A percentile compares a stretch with the other conserved stretches of the same genome.
Conservation (phyloP, 345 rosid genomes). For the Erucastrum elatum region DNA sequence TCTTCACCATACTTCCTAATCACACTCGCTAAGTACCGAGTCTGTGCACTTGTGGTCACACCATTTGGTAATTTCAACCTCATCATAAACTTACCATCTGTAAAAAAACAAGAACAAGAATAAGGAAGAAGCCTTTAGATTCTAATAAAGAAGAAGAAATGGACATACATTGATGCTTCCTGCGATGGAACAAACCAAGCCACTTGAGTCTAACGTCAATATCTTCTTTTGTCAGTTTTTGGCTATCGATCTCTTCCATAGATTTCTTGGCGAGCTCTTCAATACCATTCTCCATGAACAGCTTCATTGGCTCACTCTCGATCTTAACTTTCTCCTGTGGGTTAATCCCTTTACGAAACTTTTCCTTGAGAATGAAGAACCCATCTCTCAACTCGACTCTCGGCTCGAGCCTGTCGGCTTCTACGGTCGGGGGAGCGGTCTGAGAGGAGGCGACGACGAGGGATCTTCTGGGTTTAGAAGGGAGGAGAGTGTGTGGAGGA, state of each 20-base stretch:
- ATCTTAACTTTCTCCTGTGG: constrained; percentile 90
- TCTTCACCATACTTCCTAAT: constrained; percentile 85
- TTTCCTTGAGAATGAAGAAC: constrained; percentile 79
- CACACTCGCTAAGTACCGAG: constrained; percentile 80
- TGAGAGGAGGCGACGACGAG: constrained; percentile 43
- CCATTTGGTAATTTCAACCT: constrained; percentile 94
- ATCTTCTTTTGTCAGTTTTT: constrained; percentile 63
- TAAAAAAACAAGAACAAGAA: neutral
- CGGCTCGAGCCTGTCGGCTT: constrained; percentile 66
- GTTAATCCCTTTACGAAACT: constrained; percentile 75
- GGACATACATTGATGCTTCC: constrained; percentile 80
- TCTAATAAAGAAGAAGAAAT: neutral
- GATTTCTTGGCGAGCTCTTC: constrained; percentile 72
- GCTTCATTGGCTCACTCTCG: constrained; percentile 81
- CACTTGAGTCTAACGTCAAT: constrained; percentile 92
- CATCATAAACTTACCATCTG: constrained; percentile 99
- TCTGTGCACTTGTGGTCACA: constrained; percentile 86
- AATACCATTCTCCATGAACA: constrained; percentile 74
- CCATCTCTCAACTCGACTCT: constrained; percentile 80
- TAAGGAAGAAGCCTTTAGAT: neutral
- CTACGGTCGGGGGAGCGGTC: constrained; percentile 45
- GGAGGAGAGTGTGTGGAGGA: constrained; percentile 38
- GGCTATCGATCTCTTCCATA: constrained; percentile 70
- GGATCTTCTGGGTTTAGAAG: constrained; percentile 47
- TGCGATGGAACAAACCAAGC: constrained; percentile 94